phyloP scores from a whole-genome alignment of 768 basidiomycete genomes.

The Favolaschia claudopus region DNA sequence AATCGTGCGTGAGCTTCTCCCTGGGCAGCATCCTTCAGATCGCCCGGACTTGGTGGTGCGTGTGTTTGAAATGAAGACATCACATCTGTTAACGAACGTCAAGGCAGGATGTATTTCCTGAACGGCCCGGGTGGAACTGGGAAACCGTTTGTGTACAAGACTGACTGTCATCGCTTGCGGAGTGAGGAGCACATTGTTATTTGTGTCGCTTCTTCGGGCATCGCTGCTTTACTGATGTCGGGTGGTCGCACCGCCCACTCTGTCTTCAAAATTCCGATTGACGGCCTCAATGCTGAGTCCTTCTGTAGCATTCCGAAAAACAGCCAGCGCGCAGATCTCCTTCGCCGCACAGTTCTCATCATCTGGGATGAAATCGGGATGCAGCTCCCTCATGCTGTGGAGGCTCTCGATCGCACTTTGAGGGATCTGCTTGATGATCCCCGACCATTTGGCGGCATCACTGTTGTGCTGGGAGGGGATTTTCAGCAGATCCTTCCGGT shows the following conservation, averaged over 20 bases:
- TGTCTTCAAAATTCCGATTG: constrained; percentile 54
- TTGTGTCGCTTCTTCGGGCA: constrained; percentile 57
- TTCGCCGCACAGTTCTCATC: constrained; percentile 36
- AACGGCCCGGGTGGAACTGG: constrained; percentile 32
- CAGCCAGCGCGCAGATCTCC: constrained; percentile 31
- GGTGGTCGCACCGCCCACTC: constrained; percentile 59
- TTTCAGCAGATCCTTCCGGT: constrained; percentile 51
- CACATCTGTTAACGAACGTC: too few relatives aligned
- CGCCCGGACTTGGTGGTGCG: too few relatives aligned
- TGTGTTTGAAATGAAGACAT: too few relatives aligned
- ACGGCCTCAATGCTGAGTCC: constrained; percentile 11
- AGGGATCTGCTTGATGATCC: constrained; percentile 35
- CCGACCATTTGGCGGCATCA: constrained; percentile 43
- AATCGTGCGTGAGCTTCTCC: too few relatives aligned
- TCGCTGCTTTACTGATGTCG: constrained; percentile 51
- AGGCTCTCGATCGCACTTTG: constrained; percentile 42
- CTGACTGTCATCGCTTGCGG: constrained; percentile 35
- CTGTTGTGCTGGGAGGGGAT: too few relatives aligned
- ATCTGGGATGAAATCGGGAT: constrained; percentile 49
- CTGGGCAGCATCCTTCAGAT: too few relatives aligned
- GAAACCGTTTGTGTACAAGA: constrained; percentile 53
- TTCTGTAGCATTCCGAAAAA: constrained; percentile 39
- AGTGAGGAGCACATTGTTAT: constrained; percentile 42
- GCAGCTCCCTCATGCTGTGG: constrained; percentile 39
- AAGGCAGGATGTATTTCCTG: too few relatives aligned